Evolutionary conservation across 2,329 filamentous ascomycete species (phyloP), one percentile per base, ranked within the genome.

Genomic region (Pezicula neosporulosa): DNA sequence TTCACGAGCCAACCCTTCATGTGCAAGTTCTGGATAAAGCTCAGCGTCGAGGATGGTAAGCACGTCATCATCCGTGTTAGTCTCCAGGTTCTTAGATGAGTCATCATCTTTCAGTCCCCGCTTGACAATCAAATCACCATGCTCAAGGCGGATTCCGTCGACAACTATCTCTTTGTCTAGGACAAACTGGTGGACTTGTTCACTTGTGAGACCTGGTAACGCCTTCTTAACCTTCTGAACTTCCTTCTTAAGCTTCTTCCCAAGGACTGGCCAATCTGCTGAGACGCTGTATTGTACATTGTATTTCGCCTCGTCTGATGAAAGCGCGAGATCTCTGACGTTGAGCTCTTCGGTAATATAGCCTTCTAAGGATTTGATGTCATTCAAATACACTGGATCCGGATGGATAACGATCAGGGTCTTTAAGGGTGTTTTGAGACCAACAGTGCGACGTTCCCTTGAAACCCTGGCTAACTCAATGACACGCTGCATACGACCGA

Each of bases 211-310:
- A 37, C 73, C 77, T 6, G 92, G 92, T 43, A 99, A 75, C 2
- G 89, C 91, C 73, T 93, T 95, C 77, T 95, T 95, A 60, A 97
- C 91, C 67, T 87, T 90, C 58, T 85, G 83, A 58, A 91, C 89
- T 64, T 97, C 92, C 72, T 96, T 97, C 79, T 96, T 96, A 61
- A 97, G 80, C 75, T 97, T 97, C 81, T 96, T 96, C 58, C 94
- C 94, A 15, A 99, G 79, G 2, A 89, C 87, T 13, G 94, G 91
- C 87, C 94, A 97, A 70, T 99, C 94, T 7, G 91, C 92, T 37
- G 82, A 83, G 15, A 93, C 90, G 55, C 88, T 90, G 73, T 97
- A 96, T 66, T 94, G 86, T 43, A 99, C 91, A 49, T 91, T 89
- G 74, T 97, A 97, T 68, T 87, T 89, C 50, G 83, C 86, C 72